phyloP scores from a whole-genome alignment of 257 asterid genomes.

The Catharanthus roseus region DNA sequence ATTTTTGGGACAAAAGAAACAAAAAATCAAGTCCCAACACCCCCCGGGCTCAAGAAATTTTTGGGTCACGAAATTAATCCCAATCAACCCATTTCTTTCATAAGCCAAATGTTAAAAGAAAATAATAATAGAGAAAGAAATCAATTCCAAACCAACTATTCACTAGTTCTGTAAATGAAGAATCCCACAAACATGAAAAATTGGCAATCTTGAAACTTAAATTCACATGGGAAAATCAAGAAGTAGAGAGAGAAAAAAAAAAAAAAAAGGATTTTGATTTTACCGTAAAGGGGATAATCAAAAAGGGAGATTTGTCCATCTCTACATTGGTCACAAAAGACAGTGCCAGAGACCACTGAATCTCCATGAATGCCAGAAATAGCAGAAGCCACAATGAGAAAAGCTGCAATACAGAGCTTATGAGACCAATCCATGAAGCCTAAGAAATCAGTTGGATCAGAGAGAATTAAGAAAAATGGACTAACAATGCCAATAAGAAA shows the following conservation, averaged over 20 bases:
- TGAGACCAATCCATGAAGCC: conserved; percentile 49
- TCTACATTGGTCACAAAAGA: conserved; percentile 93
- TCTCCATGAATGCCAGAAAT: conserved; percentile 45
- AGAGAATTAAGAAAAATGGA: background rate
- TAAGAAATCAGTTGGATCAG: conserved; percentile 3
- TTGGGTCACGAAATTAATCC: background rate
- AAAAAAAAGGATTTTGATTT: too few relatives aligned
- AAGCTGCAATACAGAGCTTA: conserved; percentile 35
- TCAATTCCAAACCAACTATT: too few relatives aligned
- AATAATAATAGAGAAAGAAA: too few relatives aligned
- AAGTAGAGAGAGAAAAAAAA: background rate
- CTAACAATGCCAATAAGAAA: too few relatives aligned
- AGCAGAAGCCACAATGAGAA: conserved; percentile 44
- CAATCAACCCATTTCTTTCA: too few relatives aligned
- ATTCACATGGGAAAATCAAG: background rate
- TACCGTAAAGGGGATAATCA: conserved; percentile 77
- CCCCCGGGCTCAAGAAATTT: too few relatives aligned
- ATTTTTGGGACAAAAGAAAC: background rate
- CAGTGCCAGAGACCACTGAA: conserved; percentile 68
- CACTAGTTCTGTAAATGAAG: background rate
- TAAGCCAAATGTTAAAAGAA: too few relatives aligned
- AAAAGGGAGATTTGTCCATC: conserved; percentile 75
- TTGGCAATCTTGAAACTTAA: too few relatives aligned
- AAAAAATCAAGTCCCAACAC: too few relatives aligned
- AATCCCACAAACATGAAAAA: too few relatives aligned